phyloP scores from a whole-genome alignment of 345 rosid species.

The Linum usitatissimum region DNA sequence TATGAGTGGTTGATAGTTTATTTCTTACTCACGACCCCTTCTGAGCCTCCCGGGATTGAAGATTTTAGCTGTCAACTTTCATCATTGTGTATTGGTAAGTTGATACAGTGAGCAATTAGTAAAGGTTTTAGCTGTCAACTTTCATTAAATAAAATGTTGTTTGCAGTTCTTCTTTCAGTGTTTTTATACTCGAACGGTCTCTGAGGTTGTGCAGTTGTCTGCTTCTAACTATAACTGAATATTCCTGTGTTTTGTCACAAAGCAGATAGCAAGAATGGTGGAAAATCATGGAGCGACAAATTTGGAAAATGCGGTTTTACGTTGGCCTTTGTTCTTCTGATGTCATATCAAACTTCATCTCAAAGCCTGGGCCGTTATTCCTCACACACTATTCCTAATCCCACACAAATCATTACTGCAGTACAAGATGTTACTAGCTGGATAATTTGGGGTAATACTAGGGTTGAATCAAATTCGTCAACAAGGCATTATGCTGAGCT shows the following conservation, averaged over 20 bases:
- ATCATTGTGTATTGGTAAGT: constrained; percentile 73
- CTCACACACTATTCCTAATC: constrained; percentile 40
- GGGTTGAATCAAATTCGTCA: constrained; percentile 54
- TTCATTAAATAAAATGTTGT: too few species aligned
- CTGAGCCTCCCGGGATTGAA: constrained; percentile 59
- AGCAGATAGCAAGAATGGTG: constrained; percentile 53
- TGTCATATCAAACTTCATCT: constrained; percentile 30
- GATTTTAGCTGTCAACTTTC: constrained; percentile 91
- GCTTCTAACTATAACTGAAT: not conserved
- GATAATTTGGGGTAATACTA: constrained; percentile 65
- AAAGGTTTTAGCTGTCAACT: too few species aligned
- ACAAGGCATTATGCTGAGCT: constrained; percentile 63
- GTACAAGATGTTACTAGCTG: constrained; percentile 60
- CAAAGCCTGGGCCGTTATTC: constrained; percentile 24
- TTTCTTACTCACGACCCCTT: constrained; percentile 58
- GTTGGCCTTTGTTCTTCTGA: constrained; percentile 54
- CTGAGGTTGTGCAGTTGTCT: not conserved
- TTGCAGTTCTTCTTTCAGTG: too few species aligned
- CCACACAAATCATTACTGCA: constrained; percentile 40
- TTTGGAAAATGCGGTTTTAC: constrained; percentile 78
- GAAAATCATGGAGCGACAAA: constrained; percentile 66
- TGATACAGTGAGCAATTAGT: constrained; percentile 4
- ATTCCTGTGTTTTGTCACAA: constrained; percentile 10
- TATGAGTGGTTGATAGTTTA: constrained; percentile 79
- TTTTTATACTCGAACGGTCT: too few species aligned